Evolutionary conservation across 768 basidiomycete species (phyloP), one percentile per base, ranked within the genome.

Genomic region (Exsudoporus frostii): DNA sequence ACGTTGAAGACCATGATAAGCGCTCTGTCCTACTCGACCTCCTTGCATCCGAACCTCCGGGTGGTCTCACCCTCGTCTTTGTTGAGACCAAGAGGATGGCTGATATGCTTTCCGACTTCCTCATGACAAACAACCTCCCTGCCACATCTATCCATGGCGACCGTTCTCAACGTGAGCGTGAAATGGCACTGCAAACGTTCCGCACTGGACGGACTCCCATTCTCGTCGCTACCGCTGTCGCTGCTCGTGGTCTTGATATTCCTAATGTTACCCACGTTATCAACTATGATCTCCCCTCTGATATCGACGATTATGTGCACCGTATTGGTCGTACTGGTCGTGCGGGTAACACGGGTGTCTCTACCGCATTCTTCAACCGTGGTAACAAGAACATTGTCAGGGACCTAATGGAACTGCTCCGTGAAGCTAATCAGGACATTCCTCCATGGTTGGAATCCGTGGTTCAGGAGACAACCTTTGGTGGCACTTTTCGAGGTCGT

Each of bases 21-120:
- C 90, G 93, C 63, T 98, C 94, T 24, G 91, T 98, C 30, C 80
- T 99, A 4, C 84, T 99, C 51, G 97, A 99, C 68, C 85, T 99
- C 55, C 83, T 99, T 49, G 84, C 84, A 39, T 90, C 92, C 32
- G 86, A 93, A 59, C 48, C 65, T 37, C 55, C 66, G 71, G 84
- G 65, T 73, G 93, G 93, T 32, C 78, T 98, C 27, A 93, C 94
- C 17, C 85, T 99, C 47, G 86, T 99, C 64, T 99, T 99, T 71
- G 96, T 98, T 56, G 97, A 99, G 81, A 99, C 97, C 51, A 99
- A 99, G 78, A 84, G 96, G 59, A 98, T 98, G 94, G 97, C 97
- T 29, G 97, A 99, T 64, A 90, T 90, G 85, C 81, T 99, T 13
- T 97, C 93, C 66, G 97, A 97, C 68, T 99, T 95, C 81, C 79